Base-by-base conservation (phyloP, 2,329 filamentous ascomycete genomes). In the Colletotrichum lentis region DNA sequence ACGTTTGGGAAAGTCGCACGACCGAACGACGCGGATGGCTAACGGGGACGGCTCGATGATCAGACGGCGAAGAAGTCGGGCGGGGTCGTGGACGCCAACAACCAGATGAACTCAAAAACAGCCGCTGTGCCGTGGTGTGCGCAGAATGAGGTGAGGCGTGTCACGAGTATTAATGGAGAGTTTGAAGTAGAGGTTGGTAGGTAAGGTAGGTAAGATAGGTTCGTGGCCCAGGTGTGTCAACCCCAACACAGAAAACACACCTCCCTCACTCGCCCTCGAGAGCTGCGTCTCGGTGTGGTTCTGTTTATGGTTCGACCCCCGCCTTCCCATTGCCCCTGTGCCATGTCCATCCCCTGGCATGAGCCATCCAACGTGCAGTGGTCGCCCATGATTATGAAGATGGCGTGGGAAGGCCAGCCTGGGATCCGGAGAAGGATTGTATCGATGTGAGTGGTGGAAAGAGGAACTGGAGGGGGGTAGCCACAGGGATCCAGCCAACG, bases 371-470 rank as follows among this genome's bases (percentile, higher is more conserved):
- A 63, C 27, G 16, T 49, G 56, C 37, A 31, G 22, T 43, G 39
- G 12, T 22, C 24, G 46, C 27, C 27, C 59, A 24, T 24, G 24
- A 24, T 24, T 24, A 57, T 65, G 41, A 53, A 54, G 31, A 24
- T 22, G 52, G 60, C 22, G 31, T 56, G 31, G 43, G 31, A 55
- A 49, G 54, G 66, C 61, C 55, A 61, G 56, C 56, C 46, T 64
- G 64, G 64, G 64, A 59, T 67, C 64, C 44, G 66, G 66, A 69
- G 66, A 66, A 61, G 50, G 55, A 57, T 66, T 66, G 55, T 50
- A 31, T 50, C 44, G 62, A 66, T 44, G 27, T 69, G 62, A 69
- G 55, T 69, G 66, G 66, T 59, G 43, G 62, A 50, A 57, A 35
- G 50, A 35, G 22, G 57, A 50, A 39, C 27, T 16, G 27, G 31